These are phyloP conservation scores for Podospora bellae-mahoneyi DNA, from an alignment of 495 filamentous ascomycete genomes.

Conservation along the genomic window DNA sequence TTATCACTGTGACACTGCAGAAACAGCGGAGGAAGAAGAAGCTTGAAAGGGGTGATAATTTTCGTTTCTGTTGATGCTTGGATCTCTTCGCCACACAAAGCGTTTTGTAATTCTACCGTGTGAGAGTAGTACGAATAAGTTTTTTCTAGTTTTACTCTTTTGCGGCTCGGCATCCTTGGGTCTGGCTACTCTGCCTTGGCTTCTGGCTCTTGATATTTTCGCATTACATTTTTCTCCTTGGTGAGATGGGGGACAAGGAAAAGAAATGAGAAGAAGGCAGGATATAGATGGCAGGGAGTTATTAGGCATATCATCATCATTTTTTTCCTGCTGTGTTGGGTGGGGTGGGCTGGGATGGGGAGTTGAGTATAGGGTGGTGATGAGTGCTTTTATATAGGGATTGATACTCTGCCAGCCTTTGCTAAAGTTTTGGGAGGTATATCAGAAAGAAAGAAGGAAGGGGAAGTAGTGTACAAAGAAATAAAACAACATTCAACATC, in stretches of 20 bases:
- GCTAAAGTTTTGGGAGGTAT: background rate
- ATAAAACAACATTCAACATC: background rate
- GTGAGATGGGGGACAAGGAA: background rate
- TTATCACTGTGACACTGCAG: background rate
- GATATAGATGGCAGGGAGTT: background rate
- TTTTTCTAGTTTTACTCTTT: conserved; percentile 12
- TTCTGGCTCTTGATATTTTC: background rate
- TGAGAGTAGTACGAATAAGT: conserved; percentile 3
- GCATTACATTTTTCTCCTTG: background rate
- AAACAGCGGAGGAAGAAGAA: background rate
- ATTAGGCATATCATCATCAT: background rate
- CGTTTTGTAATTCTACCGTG: conserved; percentile 4
- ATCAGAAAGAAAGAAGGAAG: background rate
- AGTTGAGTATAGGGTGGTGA: background rate
- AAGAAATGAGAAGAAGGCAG: background rate
- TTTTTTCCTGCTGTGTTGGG: background rate
- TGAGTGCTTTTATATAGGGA: background rate
- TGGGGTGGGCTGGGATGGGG: background rate
- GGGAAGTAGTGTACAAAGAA: background rate
- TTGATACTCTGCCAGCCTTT: too few species aligned
- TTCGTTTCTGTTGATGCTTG: background rate
- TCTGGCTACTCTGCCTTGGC: background rate
- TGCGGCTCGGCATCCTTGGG: too few species aligned
- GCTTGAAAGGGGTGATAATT: background rate
- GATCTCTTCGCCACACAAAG: background rate